Evolutionary conservation across 1,284 basidiomycete genomes (phyloP).

Genomic region (Leccinum subfulvum): DNA sequence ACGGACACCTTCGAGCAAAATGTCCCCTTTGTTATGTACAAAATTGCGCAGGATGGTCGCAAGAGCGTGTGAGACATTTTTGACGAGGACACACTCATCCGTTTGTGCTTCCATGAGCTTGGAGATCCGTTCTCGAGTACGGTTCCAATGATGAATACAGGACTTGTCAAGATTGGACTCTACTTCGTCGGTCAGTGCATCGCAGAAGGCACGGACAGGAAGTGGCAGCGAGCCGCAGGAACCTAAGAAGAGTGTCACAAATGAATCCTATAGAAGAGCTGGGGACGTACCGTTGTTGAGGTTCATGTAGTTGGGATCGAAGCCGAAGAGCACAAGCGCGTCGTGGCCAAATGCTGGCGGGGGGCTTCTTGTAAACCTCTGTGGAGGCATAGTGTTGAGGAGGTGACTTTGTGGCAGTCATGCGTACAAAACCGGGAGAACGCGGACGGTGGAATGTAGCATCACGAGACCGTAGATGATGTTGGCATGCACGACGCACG

Average conservation of each 20-base stretch:
- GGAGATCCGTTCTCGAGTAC: constrained; percentile 51
- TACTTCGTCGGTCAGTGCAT: constrained; percentile 44
- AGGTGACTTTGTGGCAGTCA: not conserved
- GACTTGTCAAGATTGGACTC: constrained; percentile 66
- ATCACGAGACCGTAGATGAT: not conserved
- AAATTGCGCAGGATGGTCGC: constrained; percentile 68
- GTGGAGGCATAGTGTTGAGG: not conserved
- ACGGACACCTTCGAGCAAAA: constrained; percentile 39
- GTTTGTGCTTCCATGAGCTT: constrained; percentile 42
- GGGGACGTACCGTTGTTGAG: constrained; percentile 56
- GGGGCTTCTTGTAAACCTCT: constrained; percentile 21
- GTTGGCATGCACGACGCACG: not conserved
- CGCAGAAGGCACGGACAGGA: constrained; percentile 54
- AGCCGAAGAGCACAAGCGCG: constrained; percentile 50
- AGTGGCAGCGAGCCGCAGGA: constrained; percentile 69
- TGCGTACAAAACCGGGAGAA: not conserved
- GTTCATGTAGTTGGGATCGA: constrained; percentile 57
- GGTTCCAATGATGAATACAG: constrained; percentile 34
- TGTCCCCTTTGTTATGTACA: constrained; percentile 44
- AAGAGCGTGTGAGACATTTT: constrained; percentile 67
- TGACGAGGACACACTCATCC: constrained; percentile 68
- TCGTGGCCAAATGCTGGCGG: constrained; percentile 54
- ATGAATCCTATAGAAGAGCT: not conserved
- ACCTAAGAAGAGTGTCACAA: constrained; percentile 37
- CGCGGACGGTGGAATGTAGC: not conserved